Base-by-base conservation (phyloP, 805 yeast species). In the Saccharomycopsis selenospora region DNA sequence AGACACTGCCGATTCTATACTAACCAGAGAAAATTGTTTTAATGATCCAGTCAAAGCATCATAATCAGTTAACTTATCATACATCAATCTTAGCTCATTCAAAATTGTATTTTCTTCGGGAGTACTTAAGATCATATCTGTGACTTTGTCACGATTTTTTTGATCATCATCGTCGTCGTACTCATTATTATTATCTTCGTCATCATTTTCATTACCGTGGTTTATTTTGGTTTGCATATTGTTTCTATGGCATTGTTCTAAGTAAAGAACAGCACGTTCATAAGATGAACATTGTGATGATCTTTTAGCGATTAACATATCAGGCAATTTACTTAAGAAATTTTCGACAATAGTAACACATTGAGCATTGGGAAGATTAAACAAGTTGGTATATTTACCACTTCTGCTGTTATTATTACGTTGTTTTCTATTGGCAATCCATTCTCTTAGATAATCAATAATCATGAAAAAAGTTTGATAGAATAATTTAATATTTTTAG, bases 11-110 rank as follows among this genome's bases (percentile, higher is more conserved):
- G 89, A 90, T n/a, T 77, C 75, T 40, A 88, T 66, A 54, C 79
- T 77, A 36, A 79, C 76, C 0, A 83, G 75, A 0, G 95, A 79
- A 56, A 86, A 82, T 51, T 74, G 74, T 51, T 85, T 80, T 49
- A 90, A 66, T 3, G 87, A 79, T 20, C 99, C 99, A 60, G 85
- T 90, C 27, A 93, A 70, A 0, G 96, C 81, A 67, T 93, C 99
- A 30, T 82, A 73, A 59, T 95, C 99, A 57, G 88, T 91, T 43
- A 93, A 78, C 49, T 79, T 83, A 5, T 95, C 82, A 62, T 93
- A 93, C 69, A 90, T 85, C 24, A 75, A 73, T 57, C 87, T 88
- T n/a, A 93, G 64, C 3, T 80, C 71, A 1, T 68, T 61, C 20
- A 71, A 72, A 57, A 66, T 51, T 24, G 27, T 23, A 14, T 41